Conservation (phyloP, 192 early-diverging fungal genomes). For the Entophlyctis helioformis region DNA sequence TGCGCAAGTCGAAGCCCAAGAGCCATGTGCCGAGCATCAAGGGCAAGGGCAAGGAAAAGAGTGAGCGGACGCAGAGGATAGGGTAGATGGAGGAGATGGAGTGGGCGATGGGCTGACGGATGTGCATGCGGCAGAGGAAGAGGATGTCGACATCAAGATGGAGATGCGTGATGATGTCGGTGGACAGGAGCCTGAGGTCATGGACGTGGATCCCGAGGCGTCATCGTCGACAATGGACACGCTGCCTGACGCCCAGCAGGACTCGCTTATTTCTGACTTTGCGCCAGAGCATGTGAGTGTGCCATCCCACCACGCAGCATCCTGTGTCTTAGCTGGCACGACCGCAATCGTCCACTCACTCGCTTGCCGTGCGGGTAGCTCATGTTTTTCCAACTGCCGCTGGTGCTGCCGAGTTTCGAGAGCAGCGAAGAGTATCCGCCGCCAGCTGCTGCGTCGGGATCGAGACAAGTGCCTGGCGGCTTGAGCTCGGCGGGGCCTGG, state of each 20-base stretch:
- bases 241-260: background rate
- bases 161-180: background rate
- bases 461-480: conserved; percentile 13
- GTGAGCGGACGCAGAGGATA: background rate
- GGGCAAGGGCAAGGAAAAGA: background rate
- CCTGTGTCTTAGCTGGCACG: background rate
- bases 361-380: conserved; percentile 9
- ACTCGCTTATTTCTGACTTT: no score
- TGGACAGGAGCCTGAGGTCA: background rate
- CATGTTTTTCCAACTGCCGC: conserved; percentile 53
- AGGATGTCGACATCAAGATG: background rate
- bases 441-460: conserved; percentile 1
- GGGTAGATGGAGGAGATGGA: background rate
- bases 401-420: conserved; percentile 43
- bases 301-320: background rate
- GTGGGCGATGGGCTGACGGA: background rate
- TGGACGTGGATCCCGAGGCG: background rate
- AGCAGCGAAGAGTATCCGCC: no score
- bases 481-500: conserved; percentile 15
- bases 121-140: background rate
- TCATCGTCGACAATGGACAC: background rate
- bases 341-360: background rate
- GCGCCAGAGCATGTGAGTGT: no score
- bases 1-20: conserved; percentile 1
- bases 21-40: background rate